Conservation (phyloP, 2,329 filamentous ascomycete species). For the Gaeumannomyces tritici region DNA sequence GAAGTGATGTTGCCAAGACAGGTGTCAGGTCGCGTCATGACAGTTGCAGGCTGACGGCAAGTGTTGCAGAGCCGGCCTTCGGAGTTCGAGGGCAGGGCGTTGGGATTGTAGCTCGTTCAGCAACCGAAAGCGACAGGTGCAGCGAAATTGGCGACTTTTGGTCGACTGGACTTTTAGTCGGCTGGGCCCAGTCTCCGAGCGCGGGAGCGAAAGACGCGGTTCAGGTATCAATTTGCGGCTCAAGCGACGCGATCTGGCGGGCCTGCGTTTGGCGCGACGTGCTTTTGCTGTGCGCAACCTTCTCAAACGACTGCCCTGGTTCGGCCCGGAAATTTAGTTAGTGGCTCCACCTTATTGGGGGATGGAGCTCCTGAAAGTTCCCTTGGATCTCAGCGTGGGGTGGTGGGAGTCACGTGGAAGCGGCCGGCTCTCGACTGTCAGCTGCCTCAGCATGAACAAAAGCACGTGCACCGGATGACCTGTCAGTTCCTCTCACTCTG, state of each 20-base stretch:
- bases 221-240: neutral
- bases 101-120: neutral
- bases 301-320: neutral
- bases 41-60: neutral
- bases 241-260: neutral
- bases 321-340: neutral
- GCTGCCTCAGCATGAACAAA: too few relatives aligned
- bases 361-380: neutral
- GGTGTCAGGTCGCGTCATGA: neutral
- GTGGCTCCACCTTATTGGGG: neutral
- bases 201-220: neutral
- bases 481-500: too few relatives aligned
- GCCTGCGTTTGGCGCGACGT: neutral
- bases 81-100: neutral
- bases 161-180: neutral
- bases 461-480: too few relatives aligned
- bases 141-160: neutral
- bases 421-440: too few relatives aligned
- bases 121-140: neutral
- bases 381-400: neutral
- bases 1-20: neutral
- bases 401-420: too few relatives aligned
- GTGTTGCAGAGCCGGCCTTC: neutral
- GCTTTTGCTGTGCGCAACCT: neutral
- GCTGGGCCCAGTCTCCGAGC: neutral